phyloP scores from a whole-genome alignment of 441 rosid genomes.

The Rhodomyrtus psidioides region DNA sequence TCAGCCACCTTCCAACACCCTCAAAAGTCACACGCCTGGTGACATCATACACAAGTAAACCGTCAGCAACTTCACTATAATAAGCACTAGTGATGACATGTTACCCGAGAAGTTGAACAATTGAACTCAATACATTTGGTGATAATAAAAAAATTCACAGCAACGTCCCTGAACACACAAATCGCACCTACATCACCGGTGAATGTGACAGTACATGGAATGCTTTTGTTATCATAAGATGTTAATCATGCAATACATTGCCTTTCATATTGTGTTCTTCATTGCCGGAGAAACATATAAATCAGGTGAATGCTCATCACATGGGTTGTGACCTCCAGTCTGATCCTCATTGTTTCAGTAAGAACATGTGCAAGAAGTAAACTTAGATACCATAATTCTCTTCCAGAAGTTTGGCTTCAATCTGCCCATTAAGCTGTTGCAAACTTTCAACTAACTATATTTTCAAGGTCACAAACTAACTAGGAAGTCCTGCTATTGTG shows the following conservation, averaged over 20 bases:
- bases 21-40: slow-evolving; percentile 21
- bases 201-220: not conserved
- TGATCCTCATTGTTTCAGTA: not conserved
- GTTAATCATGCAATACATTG: not conserved
- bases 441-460: not conserved
- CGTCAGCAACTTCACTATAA: slow-evolving; percentile 24
- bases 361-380: not conserved
- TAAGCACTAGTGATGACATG: slow-evolving; percentile 33
- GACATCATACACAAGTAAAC: slow-evolving; percentile 23
- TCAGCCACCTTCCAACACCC: slow-evolving; percentile 26
- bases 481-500: not conserved
- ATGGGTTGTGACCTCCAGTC: not conserved
- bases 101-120: slow-evolving; percentile 7
- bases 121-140: not conserved
- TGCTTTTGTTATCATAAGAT: not conserved
- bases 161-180: not conserved
- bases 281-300: not conserved
- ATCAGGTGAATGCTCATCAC: not conserved
- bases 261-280: not conserved
- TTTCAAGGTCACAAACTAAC: no score
- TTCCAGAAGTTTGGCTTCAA: not conserved
- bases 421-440: not conserved
- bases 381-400: not conserved
- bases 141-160: not conserved
- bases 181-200: not conserved